Base-by-base conservation (phyloP, 257 asterid species). In the Solanum chilense region DNA sequence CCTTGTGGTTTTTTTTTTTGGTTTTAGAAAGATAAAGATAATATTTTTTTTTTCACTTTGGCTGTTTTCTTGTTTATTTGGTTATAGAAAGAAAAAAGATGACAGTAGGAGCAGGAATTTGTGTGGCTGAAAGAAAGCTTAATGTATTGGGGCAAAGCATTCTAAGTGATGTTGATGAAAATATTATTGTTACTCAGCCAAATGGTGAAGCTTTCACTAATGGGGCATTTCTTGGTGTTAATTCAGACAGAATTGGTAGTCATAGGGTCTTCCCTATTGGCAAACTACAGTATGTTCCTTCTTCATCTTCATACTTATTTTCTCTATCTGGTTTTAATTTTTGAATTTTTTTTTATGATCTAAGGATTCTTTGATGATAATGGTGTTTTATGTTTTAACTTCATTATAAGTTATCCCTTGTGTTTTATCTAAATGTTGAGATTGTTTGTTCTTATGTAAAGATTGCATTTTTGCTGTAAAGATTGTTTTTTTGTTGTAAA, bases 211-310 rank as follows among this genome's bases (percentile, higher is more conserved):
- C 86, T 52, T 82, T 94, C 85, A 75, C 85, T 12, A 93, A 91
- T 86, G 98, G 98, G 18, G 98, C 98, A 74, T 96, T 96, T 87
- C 88, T 96, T 86, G 99, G 99, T 68, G 96, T 96, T 69, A 90
- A 88, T 21, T 94, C 99, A 23, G 91, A 94, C 88, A 95, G 90
- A 83, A 85, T 86, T 87, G 99, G 96, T 41, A 88, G 97, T 92
- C 93, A 97, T 15, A 88, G 90, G 37, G 94, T 94, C 74, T 96
- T 95, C 85, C 98, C 99, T 6, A 90, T 96, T 45, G 99, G 98
- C 49, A 95, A 94, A 85, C 93, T 96, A 82, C 87, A 87, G 99
- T 96, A 35, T 84, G 94, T 91, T 37, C 41, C 41, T 87, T 31
- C 84, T n/a, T 18, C 83, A 21, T 31, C 66, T 56, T 56, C 64